Conservation (phyloP, 345 rosid genomes). For the Chamaenerion angustifolium region DNA sequence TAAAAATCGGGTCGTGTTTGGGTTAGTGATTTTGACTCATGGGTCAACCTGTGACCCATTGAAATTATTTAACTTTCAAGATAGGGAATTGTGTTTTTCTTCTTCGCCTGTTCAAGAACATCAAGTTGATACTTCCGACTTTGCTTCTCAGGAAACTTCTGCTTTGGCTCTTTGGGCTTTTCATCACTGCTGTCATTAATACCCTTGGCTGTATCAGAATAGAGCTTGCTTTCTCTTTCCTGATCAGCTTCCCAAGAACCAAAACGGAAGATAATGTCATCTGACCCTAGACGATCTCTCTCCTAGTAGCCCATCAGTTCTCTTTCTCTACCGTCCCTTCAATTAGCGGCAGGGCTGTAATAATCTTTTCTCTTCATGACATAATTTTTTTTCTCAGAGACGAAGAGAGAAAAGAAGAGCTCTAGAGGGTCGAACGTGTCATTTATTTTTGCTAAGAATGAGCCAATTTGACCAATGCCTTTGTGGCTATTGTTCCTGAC, state of each 20-base stretch:
- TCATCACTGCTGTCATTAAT: constrained; percentile 29
- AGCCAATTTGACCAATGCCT: no score
- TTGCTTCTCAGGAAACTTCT: constrained; percentile 65
- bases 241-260: constrained; percentile 84
- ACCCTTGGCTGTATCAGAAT: constrained; percentile 24
- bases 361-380: constrained; percentile 41
- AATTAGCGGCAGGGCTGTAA: constrained; percentile 13
- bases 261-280: constrained; percentile 54
- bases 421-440: no score
- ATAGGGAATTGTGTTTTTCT: constrained; percentile 81
- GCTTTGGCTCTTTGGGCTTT: constrained; percentile 47
- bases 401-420: no score
- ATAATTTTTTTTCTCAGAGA: no score
- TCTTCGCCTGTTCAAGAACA: constrained; percentile 92
- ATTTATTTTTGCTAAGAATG: no score
- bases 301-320: constrained; percentile 88
- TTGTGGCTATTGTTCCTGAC: no score
- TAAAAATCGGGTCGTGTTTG: no score
- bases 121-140: constrained; percentile 89
- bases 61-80: no score
- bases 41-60: no score
- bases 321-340: constrained; percentile 46
- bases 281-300: constrained; percentile 63
- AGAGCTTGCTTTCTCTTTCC: constrained; percentile 30
- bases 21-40: no score